These are phyloP conservation scores for Mangifera indica DNA, from an alignment of 345 rosid species.

Conservation along the genomic window DNA sequence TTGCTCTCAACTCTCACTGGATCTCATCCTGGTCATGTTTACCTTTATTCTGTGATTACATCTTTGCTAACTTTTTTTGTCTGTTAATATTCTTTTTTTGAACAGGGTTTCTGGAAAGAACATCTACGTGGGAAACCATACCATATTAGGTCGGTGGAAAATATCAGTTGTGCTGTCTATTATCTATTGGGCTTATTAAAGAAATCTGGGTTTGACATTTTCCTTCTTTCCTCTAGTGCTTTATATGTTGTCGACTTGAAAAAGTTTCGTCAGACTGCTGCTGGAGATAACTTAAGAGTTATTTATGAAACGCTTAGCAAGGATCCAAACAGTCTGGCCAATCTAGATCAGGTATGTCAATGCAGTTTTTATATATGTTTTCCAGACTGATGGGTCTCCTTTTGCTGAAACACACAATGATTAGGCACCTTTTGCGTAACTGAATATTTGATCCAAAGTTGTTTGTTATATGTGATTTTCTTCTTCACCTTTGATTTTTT, in stretches of 20 bases:
- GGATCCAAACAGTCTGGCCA: constrained; percentile 97
- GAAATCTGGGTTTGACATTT: constrained; percentile 26
- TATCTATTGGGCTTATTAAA: neutral
- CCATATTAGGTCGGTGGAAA: constrained; percentile 78
- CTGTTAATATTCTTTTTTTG: neutral
- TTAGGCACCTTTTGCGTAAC: neutral
- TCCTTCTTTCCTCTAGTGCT: constrained; percentile 57
- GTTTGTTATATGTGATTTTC: neutral
- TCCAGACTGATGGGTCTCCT: neutral
- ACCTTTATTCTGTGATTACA: neutral
- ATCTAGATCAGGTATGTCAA: constrained; percentile 80
- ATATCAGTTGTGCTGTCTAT: constrained; percentile 13
- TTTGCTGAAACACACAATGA: neutral
- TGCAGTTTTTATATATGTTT: neutral
- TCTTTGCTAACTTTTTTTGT: constrained; percentile 18
- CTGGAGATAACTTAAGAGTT: constrained; percentile 95
- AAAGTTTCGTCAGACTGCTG: constrained; percentile 93
- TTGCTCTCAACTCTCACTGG: neutral
- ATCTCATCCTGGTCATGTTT: constrained; percentile 7
- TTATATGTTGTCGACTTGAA: constrained; percentile 91
- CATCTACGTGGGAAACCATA: constrained; percentile 89
- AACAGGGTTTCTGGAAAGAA: constrained; percentile 98
- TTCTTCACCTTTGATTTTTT: neutral
- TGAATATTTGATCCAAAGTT: too few relatives aligned
- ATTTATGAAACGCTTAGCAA: constrained; percentile 98